phyloP scores from a whole-genome alignment of 192 early-diverging fungal genomes.

The Jimgerdemannia lactiflua region DNA sequence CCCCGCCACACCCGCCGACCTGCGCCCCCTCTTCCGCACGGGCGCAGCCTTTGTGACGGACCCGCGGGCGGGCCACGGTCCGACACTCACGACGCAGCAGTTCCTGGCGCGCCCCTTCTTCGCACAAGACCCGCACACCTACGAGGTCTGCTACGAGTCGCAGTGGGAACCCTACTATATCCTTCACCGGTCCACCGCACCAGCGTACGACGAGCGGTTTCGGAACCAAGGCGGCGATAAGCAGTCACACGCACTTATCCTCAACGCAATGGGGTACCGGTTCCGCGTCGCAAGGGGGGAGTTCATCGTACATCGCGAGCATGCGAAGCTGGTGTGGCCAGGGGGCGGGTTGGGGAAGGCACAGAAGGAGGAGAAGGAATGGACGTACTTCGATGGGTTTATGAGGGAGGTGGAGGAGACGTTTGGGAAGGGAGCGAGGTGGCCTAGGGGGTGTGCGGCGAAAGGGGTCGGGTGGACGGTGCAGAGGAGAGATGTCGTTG shows the following conservation, averaged over 20 bases:
- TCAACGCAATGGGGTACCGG: slow-evolving; percentile 44
- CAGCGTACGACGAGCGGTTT: slow-evolving; percentile 52
- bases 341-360: slow-evolving; percentile 38
- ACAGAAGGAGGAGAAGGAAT: slow-evolving; percentile 29
- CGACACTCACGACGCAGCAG: slow-evolving; percentile 34
- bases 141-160: slow-evolving; percentile 55
- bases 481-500: slow-evolving; percentile 36
- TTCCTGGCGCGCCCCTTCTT: slow-evolving; percentile 20
- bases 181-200: slow-evolving; percentile 27
- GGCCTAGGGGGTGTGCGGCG: slow-evolving; percentile 49
- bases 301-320: slow-evolving; percentile 52
- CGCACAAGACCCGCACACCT: slow-evolving; percentile 17
- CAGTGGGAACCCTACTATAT: slow-evolving; percentile 61
- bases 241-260: slow-evolving; percentile 45
- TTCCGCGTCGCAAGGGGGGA: slow-evolving; percentile 39
- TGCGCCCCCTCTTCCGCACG: slow-evolving; percentile 34
- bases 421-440: slow-evolving; percentile 42
- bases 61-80: slow-evolving; percentile 50
- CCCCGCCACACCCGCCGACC: slow-evolving; percentile 26
- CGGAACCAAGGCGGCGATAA: slow-evolving; percentile 55
- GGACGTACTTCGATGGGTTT: slow-evolving; percentile 45
- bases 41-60: slow-evolving; percentile 48
- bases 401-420: slow-evolving; percentile 32
- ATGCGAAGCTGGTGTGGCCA: slow-evolving; percentile 43
- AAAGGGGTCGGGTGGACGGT: slow-evolving; percentile 36